phyloP scores from a whole-genome alignment of 2,329 filamentous ascomycete species.

The Sporothrix phasma region DNA sequence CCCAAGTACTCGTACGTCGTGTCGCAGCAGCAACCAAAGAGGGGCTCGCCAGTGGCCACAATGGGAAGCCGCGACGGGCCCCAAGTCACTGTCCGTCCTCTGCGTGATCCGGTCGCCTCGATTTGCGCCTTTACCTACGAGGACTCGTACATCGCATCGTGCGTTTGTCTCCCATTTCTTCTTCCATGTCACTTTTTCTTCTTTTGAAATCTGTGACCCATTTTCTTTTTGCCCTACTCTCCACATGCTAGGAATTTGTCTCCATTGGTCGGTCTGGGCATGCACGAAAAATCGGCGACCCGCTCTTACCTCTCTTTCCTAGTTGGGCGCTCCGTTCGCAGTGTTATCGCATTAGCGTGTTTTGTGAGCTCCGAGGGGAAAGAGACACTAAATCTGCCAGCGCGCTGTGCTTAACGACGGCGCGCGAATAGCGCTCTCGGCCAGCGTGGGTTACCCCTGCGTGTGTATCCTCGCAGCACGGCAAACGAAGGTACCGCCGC shows the following conservation, averaged over 20 bases:
- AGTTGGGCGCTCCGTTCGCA: neutral
- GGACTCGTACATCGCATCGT: neutral
- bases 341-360: neutral
- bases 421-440: neutral
- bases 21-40: no score
- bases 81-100: neutral
- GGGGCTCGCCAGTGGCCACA: neutral
- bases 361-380: neutral
- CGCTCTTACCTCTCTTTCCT: neutral
- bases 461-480: neutral
- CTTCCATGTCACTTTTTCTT: neutral
- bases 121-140: conserved; percentile 4
- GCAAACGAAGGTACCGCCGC: neutral
- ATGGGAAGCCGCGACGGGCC: neutral
- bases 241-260: neutral
- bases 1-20: no score
- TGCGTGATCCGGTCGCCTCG: neutral
- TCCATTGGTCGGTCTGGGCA: neutral
- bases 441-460: neutral
- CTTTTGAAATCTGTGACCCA: neutral
- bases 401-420: neutral
- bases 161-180: neutral
- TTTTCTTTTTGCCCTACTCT: neutral
- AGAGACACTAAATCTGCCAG: neutral
- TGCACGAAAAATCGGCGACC: neutral